Base-by-base conservation (phyloP, 2,329 filamentous ascomycete genomes). In the Scolecobasidium constrictum region DNA sequence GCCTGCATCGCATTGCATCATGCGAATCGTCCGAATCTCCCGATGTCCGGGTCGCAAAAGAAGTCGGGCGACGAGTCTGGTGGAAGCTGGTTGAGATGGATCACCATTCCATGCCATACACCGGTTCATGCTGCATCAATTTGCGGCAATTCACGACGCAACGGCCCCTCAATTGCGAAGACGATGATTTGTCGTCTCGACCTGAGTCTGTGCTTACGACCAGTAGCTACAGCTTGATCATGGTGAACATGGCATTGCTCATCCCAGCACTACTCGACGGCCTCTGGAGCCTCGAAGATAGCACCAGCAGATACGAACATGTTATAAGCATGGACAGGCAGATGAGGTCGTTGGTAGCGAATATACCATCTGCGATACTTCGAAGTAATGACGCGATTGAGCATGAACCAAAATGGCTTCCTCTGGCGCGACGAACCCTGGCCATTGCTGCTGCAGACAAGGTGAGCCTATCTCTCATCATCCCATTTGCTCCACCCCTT, bases 61-160 rank as follows among this genome's bases (percentile, higher is more conserved):
- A 64, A 49, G 52, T 61, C 7, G 60, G 60, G 6, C 53, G 56
- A 22, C 50, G 61, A 13, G 51, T 59, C 4, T 64, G 61, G 61
- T 56, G 57, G 45, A 60, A 64, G 44, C 50, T 57, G 37, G 37
- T 39, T 2, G 37, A 39, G n/a, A 39, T 39, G 37, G 37, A 39
- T 6, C 31, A 22, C 21, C 37, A 39, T 23, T 39, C 37, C 16
- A 39, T 23, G 5, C 37, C 37, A 9, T 39, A 39, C 37, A 39
- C 37, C 13, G 37, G 37, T 17, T 39, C 37, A 5, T 39, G 37
- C 37, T 39, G 21, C 20, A 39, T 39, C 37, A 39, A 26, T 16
- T 15, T 17, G 6, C 11, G 37, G 4, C 37, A 39, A 21, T 39
- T 39, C n/a, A 39, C 37, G 9, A 39, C 37, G 3, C 12, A 20